Conservation (phyloP, 1,284 basidiomycete genomes). For the Trametes pubescens region DNA sequence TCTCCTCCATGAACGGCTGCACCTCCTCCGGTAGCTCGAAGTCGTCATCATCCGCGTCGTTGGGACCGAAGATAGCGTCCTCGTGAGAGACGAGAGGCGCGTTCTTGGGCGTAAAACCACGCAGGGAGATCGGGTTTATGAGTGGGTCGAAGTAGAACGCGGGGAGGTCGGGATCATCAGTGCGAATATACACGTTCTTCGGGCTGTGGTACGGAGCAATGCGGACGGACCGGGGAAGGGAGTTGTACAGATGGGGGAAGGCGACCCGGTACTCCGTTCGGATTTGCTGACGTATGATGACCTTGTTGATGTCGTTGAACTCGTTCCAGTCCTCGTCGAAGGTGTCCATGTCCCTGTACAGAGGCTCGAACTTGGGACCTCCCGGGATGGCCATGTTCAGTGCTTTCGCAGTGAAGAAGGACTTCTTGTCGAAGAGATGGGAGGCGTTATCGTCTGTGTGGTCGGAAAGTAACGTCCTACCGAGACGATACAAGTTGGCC, state of each 20-base stretch:
- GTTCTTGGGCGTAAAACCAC: slow-evolving; percentile 87
- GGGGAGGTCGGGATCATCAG: slow-evolving; percentile 98
- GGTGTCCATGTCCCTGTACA: slow-evolving; percentile 94
- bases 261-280: slow-evolving; percentile 99
- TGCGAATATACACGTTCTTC: slow-evolving; percentile 98
- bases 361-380: slow-evolving; percentile 96
- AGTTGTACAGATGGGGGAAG: slow-evolving; percentile 99
- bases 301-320: slow-evolving; percentile 99
- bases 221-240: slow-evolving; percentile 93
- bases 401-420: slow-evolving; percentile 98
- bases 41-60: slow-evolving; percentile 85
- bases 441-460: slow-evolving; percentile 89
- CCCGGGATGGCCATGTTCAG: slow-evolving; percentile 99
- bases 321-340: slow-evolving; percentile 99
- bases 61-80: slow-evolving; percentile 89
- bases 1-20: slow-evolving; percentile 85
- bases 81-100: slow-evolving; percentile 87
- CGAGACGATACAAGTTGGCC: slow-evolving; percentile 96
- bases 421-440: slow-evolving; percentile 97
- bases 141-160: slow-evolving; percentile 99
- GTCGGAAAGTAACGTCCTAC: slow-evolving; percentile 92
- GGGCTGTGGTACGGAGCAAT: slow-evolving; percentile 94
- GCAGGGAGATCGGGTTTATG: slow-evolving; percentile 95
- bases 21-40: slow-evolving; percentile 89
- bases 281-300: slow-evolving; percentile 99